phyloP scores from a whole-genome alignment of 352 stramenopile genomes.

The Phytophthora cactorum region DNA sequence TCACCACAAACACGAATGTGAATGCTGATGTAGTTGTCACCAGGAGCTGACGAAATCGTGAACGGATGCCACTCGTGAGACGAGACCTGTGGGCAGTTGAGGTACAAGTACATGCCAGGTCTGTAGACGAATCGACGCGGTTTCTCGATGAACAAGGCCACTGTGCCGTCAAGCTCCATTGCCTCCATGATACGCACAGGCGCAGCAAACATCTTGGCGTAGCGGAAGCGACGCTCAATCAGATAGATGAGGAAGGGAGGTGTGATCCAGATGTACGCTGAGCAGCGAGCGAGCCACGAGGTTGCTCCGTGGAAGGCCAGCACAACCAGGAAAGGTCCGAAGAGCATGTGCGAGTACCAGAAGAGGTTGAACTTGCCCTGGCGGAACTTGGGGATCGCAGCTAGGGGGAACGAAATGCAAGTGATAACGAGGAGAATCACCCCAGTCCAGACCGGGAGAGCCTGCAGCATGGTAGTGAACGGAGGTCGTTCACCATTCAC shows the following conservation, averaged over 20 bases:
- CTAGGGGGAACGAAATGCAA: conserved; percentile 61
- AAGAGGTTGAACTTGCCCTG: conserved; percentile 76
- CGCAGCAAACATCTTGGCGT: conserved; percentile 64
- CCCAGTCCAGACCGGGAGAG: conserved; percentile 63
- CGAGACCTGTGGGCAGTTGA: conserved; percentile 83
- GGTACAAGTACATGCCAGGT: conserved; percentile 84
- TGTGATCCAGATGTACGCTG: conserved; percentile 60
- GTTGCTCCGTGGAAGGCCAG: conserved; percentile 60
- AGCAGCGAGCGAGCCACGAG: conserved; percentile 58
- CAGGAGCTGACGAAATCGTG: conserved; percentile 86
- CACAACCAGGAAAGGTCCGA: conserved; percentile 68
- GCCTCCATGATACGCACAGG: conserved; percentile 62
- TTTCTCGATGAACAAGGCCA: conserved; percentile 72
- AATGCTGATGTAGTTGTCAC: conserved; percentile 77
- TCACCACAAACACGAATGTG: conserved; percentile 75
- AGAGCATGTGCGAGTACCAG: conserved; percentile 80
- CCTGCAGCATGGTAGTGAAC: conserved; percentile 61
- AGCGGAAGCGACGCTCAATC: conserved; percentile 62
- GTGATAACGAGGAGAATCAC: conserved; percentile 67
- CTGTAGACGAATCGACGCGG: conserved; percentile 61
- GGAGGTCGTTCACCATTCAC: conserved; percentile 47
- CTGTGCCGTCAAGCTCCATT: conserved; percentile 52
- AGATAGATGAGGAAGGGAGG: conserved; percentile 70
- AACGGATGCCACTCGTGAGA: conserved; percentile 89
- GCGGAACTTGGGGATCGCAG: conserved; percentile 68